Evolutionary conservation across 768 basidiomycete species (phyloP), one percentile per base, ranked within the genome.

Genomic region (Agrocybe praecox): DNA sequence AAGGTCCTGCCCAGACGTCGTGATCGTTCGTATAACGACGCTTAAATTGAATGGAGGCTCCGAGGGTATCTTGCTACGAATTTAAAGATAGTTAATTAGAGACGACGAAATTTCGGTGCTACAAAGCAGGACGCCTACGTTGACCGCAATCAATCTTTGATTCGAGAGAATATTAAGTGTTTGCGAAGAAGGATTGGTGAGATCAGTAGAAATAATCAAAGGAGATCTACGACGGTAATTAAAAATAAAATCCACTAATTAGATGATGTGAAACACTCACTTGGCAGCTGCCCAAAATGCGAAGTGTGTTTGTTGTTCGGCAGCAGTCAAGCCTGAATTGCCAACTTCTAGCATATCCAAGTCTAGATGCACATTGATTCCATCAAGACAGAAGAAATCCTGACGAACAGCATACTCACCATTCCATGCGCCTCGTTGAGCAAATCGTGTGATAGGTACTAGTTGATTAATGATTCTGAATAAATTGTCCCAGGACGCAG

Each of bases 301-400:
- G 45, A 83, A 82, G 56, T 84, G 76, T 6, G 74, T 76, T 50
- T 79, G 72, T 51, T 79, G 77, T 49, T 81, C 79, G 2, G 66
- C 69, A 12, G 59, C 56, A 0, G 79, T 78, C 32, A 83, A 53
- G 3, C 77, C 78, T 4, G 63, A 46, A 55, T 83, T 82, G 6
- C 82, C 81, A 18, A 83, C 81, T 62, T 82, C 80, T 32, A 85
- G 72, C 70, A 83, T 67, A 62, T 84, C 82, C 19, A 84, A 69
- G 63, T 85, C 82, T 74, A 56, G 53, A 15, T 24, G 22, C 17
- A 14, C 34, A 45, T 45, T 33, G 26, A 22, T 48, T n/a, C 52
- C 24, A 22, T 24, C 33, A 12, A 21, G 14, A 18, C 2, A 5
- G 14, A 29, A 18, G 22, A n/a, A n/a, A 24, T n/a, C 9, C 21